Percentiles rank a stretch among this genome's conserved stretches.
These are phyloP conservation scores for Apiospora phragmitis DNA, from an alignment of 2,329 filamentous ascomycete genomes.

Conservation along the genomic window DNA sequence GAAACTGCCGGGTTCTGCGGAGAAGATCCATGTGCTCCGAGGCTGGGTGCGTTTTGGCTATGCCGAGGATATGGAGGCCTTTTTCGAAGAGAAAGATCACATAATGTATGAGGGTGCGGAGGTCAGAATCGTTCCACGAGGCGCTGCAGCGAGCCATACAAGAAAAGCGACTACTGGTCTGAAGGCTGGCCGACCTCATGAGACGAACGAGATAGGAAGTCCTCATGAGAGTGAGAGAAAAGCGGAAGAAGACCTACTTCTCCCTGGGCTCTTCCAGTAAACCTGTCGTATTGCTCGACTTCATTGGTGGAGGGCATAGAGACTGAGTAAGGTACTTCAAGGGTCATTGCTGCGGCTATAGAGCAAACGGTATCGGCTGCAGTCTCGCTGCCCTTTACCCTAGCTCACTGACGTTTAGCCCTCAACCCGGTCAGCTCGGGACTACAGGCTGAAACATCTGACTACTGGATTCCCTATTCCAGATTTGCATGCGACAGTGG, in stretches of 20 bases:
- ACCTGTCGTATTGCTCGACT: background rate
- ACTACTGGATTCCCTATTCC: too few relatives aligned
- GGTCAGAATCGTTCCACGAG: background rate
- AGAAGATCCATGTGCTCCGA: background rate
- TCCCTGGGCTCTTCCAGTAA: background rate
- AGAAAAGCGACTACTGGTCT: background rate
- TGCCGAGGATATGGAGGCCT: background rate
- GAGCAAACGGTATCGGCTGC: too few relatives aligned
- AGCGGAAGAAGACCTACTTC: background rate
- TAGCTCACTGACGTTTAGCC: too few relatives aligned
- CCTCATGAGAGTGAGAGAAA: background rate
- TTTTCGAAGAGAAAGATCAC: background rate
- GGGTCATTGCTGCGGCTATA: too few relatives aligned
- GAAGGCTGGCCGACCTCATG: background rate
- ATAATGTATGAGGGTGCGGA: background rate
- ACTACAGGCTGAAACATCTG: too few relatives aligned
- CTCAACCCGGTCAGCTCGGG: too few relatives aligned
- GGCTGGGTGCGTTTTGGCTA: background rate
- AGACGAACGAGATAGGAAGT: background rate
- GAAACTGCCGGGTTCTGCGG: background rate
- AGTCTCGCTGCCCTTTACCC: too few relatives aligned
- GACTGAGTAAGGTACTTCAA: background rate
- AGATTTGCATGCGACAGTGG: too few relatives aligned
- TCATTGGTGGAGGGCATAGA: background rate
- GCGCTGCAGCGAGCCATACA: background rate